These are phyloP conservation scores for Exophiala calicioides DNA, from an alignment of 2,329 filamentous ascomycete species.

Conservation along the genomic window DNA sequence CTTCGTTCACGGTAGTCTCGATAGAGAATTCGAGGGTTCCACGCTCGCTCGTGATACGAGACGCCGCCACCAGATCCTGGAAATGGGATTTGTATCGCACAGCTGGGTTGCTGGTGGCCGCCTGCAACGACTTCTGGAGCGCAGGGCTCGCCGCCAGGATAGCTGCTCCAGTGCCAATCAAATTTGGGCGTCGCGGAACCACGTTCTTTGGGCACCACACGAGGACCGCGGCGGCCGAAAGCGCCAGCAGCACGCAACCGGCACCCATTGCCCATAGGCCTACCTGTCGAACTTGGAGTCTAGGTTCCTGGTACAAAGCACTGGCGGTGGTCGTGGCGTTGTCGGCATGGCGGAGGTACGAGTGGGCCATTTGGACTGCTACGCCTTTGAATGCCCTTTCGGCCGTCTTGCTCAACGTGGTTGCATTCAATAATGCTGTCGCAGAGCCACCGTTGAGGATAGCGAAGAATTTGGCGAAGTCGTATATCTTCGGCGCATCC, in stretches of 20 bases:
- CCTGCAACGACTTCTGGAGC: neutral
- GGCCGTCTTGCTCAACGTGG: constrained; percentile 1
- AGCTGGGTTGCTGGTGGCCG: neutral
- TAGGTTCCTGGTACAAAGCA: neutral
- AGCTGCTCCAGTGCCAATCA: neutral
- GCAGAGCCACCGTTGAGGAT: constrained; percentile 1
- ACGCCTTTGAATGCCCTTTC: constrained; percentile 21
- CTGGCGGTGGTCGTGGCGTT: constrained; percentile 3
- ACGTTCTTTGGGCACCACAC: neutral
- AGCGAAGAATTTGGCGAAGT: constrained; percentile 1
- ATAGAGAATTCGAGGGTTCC: constrained; percentile 1
- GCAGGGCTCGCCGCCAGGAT: constrained; percentile 5
- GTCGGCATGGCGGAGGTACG: constrained; percentile 2
- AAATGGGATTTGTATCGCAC: neutral
- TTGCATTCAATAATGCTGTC: neutral
- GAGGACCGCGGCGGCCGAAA: constrained; percentile 1
- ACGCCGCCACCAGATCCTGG: neutral
- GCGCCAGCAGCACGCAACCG: neutral
- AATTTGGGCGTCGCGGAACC: constrained; percentile 3
- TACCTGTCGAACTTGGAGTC: constrained; percentile 3
- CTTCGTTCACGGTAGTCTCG: neutral
- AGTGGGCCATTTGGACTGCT: constrained; percentile 15
- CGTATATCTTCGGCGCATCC: neutral
- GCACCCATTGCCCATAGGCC: constrained; percentile 3
- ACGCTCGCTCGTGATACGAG: neutral